Conservation (phyloP, 768 basidiomycete genomes). For the Boletellus ananiceps region DNA sequence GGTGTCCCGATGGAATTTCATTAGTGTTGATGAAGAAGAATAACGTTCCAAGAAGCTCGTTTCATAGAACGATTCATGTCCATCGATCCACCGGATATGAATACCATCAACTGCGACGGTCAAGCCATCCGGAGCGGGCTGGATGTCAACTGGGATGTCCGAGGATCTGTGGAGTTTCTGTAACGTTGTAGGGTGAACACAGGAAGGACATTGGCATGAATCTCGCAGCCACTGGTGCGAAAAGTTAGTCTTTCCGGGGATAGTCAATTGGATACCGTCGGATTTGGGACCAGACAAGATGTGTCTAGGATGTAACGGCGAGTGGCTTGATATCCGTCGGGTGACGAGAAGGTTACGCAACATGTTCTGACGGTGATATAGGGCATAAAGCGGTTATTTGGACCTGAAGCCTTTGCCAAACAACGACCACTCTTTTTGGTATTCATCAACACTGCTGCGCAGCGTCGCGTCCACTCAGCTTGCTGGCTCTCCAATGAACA, state of each 20-base stretch:
- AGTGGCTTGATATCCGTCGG: background rate
- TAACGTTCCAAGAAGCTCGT: constrained; percentile 47
- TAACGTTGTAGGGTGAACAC: constrained; percentile 69
- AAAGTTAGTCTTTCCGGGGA: constrained; percentile 41
- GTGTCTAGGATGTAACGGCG: background rate
- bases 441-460: background rate
- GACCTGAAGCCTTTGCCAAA: constrained; percentile 30
- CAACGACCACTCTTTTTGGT: constrained; percentile 12
- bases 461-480: too few species aligned
- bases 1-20: constrained; percentile 44
- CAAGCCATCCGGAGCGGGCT: constrained; percentile 42
- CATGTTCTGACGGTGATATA: background rate
- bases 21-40: constrained; percentile 33
- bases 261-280: constrained; percentile 13
- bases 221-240: constrained; percentile 82
- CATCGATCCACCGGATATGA: constrained; percentile 52
- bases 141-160: constrained; percentile 52
- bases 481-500: constrained; percentile 16
- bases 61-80: constrained; percentile 54
- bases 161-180: constrained; percentile 76
- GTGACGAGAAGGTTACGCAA: background rate
- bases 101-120: constrained; percentile 42
- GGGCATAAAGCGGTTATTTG: constrained; percentile 22
- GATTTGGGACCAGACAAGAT: constrained; percentile 8
- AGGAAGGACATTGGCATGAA: constrained; percentile 67